A percentile compares a stretch with the other conserved stretches of the same genome.
Evolutionary conservation across 345 rosid species (phyloP).

Genomic region (Hibiscus mutabilis): DNA sequence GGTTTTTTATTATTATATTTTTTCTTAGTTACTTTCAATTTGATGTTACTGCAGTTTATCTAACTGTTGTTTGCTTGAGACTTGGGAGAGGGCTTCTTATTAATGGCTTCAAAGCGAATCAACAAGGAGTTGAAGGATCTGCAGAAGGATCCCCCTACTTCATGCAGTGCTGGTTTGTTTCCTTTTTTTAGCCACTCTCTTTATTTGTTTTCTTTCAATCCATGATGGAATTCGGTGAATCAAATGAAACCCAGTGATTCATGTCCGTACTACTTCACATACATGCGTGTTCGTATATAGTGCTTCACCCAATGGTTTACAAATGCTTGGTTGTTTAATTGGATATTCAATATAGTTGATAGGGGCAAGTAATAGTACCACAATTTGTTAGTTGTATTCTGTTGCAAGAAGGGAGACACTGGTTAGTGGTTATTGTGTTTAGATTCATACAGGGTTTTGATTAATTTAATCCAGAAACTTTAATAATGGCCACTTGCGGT

Average conservation of each 20-base stretch:
- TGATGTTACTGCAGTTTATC: conserved; percentile 18
- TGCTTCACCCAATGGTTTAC: background rate
- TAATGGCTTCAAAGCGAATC: conserved; percentile 61
- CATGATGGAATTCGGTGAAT: background rate
- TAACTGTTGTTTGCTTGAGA: background rate
- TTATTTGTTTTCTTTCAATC: background rate
- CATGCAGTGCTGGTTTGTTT: conserved; percentile 64
- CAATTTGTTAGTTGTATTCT: background rate
- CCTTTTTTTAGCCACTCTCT: background rate
- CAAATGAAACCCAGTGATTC: background rate
- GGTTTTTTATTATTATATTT: background rate
- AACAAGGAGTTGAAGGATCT: conserved; percentile 70
- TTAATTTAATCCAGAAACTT: background rate
- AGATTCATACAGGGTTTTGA: background rate
- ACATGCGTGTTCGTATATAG: background rate
- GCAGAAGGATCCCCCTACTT: conserved; percentile 69
- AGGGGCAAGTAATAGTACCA: background rate
- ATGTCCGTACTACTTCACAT: background rate
- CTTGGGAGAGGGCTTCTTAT: background rate
- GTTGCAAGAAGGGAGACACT: background rate
- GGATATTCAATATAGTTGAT: background rate
- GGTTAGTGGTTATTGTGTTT: background rate
- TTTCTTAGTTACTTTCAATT: background rate
- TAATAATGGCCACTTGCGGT: background rate
- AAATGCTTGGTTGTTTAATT: background rate